Evolutionary conservation across 1,284 basidiomycete genomes (phyloP), one percentile per base, ranked within the genome.

Genomic region (Fistulinella staudtii): DNA sequence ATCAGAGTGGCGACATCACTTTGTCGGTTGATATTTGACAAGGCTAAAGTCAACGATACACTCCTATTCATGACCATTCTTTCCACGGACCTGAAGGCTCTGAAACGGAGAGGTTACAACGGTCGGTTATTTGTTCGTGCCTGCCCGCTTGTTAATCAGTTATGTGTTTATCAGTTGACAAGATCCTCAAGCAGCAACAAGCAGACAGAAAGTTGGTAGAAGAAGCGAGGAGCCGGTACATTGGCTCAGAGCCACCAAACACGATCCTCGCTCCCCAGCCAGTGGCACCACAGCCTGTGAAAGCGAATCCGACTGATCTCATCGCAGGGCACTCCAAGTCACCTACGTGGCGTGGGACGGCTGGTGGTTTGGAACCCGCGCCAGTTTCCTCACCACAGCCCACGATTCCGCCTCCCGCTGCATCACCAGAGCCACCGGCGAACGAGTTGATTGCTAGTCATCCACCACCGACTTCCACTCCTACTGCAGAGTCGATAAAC

Each of bases 11-110:
- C 92, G 0, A 82, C 80, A 1, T 84, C 86, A 1, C 70, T 96
- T 24, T 91, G 88, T 61, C 79, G 81, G 8, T 62, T 87, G 4
- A 65, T 95, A 17, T 86, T 95, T 50, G 77, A 84, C 39, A 75
- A 78, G 3, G 81, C 81, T 3, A 86, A 86, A 58, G 78, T 81
- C 8, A 89, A 91, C 54, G 93, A 96, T 58, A 79, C 86, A 0
- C 69, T 98, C 8, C 65, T 98, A 11, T 88, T 96, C 57, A 90
- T 91, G 81, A 95, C 92, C 0, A 90, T 99, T 36, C 75, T 99
- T 10, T 91, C 90, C 0, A 96, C 93, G 0, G 89, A 94, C 47
- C 70, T 98, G 36, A 77, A 81, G 50, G 83, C 89, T 2, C 70
- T 99, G 43, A 88, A 85, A 61, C 75, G 93, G 44, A 76, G 94